phyloP scores from a whole-genome alignment of 2,329 filamentous ascomycete species.

The Chaetomiaceae sp. region DNA sequence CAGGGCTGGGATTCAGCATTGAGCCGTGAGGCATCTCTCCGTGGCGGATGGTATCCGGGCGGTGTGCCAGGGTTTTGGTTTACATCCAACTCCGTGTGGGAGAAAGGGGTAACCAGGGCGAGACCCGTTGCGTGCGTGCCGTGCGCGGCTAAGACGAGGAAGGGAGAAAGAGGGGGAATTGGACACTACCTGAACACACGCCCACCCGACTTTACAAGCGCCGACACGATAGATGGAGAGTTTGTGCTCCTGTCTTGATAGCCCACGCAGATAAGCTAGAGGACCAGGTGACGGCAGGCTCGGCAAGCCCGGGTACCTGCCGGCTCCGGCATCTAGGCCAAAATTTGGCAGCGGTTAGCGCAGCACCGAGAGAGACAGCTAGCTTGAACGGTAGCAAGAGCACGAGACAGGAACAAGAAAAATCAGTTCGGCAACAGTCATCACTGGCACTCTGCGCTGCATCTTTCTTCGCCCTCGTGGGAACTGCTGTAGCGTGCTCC shows the following conservation, averaged over 20 bases:
- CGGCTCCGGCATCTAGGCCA: slow-evolving; percentile 38
- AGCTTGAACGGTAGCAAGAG: slow-evolving; percentile 68
- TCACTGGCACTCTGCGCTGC: slow-evolving; percentile 38
- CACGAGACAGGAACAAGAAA: slow-evolving; percentile 32
- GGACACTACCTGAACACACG: slow-evolving; percentile 19
- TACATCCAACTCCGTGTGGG: slow-evolving; percentile 7
- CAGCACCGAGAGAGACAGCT: slow-evolving; percentile 46
- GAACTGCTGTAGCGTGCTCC: slow-evolving; percentile 34
- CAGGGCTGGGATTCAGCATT: not conserved
- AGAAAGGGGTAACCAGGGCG: slow-evolving; percentile 4
- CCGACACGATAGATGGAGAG: slow-evolving; percentile 29
- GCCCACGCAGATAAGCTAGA: slow-evolving; percentile 40
- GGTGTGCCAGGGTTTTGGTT: not conserved
- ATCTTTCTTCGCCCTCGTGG: slow-evolving; percentile 35
- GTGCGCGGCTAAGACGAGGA: slow-evolving; percentile 3
- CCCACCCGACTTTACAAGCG: slow-evolving; percentile 19
- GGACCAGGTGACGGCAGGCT: slow-evolving; percentile 27
- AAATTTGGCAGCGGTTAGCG: slow-evolving; percentile 48
- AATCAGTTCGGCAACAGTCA: slow-evolving; percentile 23
- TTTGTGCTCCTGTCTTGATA: slow-evolving; percentile 33
- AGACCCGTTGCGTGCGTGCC: slow-evolving; percentile 1
- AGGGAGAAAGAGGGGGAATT: slow-evolving; percentile 21
- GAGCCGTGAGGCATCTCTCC: slow-evolving; percentile 2
- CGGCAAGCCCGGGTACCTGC: not conserved
- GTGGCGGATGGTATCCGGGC: slow-evolving; percentile 6